phyloP scores from a whole-genome alignment of 2,329 filamentous ascomycete species.

The Cordyceps tenuipes region DNA sequence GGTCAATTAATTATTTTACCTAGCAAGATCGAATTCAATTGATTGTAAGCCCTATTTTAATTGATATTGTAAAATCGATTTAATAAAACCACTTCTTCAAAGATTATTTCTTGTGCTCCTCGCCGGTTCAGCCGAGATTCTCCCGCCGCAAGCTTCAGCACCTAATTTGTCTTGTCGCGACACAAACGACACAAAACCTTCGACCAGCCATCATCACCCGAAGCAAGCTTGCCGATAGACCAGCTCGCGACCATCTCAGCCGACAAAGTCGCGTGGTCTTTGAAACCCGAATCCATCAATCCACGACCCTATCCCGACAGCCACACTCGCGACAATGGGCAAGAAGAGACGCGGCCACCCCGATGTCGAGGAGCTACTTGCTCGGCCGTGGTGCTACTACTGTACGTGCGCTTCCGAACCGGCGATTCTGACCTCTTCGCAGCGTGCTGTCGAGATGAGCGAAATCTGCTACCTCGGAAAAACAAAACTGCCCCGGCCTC shows the following conservation, averaged over 20 bases:
- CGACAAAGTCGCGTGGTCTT: neutral
- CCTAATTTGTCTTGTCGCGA: conserved; percentile 5
- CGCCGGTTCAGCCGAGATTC: conserved; percentile 7
- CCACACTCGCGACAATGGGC: conserved; percentile 48
- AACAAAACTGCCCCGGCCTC: neutral
- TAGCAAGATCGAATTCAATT: neutral
- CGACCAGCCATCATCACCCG: neutral
- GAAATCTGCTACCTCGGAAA: neutral
- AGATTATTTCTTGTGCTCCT: neutral
- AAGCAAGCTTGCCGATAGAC: neutral
- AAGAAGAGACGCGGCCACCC: conserved; percentile 87
- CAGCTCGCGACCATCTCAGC: neutral
- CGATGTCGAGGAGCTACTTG: conserved; percentile 79
- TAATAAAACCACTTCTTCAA: neutral
- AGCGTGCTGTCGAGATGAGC: neutral
- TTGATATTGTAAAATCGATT: neutral
- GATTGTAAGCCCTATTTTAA: neutral
- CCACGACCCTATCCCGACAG: neutral
- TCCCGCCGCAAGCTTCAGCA: neutral
- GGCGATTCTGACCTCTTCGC: neutral
- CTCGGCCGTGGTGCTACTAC: conserved; percentile 95
- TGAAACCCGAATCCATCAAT: neutral
- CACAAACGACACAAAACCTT: neutral
- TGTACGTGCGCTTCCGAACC: conserved; percentile 39
- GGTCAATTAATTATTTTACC: neutral